Base-by-base conservation (phyloP, 1,284 basidiomycete genomes). In the Boletellus sp. region DNA sequence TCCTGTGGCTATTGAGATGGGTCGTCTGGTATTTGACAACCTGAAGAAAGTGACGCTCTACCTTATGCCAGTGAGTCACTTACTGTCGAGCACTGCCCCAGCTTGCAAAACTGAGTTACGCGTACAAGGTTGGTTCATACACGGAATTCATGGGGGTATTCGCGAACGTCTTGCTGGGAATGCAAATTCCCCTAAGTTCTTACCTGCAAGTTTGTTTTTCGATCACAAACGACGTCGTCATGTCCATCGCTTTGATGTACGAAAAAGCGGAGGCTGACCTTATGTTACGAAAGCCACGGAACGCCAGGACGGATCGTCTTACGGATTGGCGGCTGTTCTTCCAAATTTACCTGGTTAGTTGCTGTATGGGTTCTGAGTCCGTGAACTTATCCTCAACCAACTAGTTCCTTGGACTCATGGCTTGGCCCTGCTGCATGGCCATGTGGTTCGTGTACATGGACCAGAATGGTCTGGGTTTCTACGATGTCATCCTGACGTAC, bases 221-320 rank as follows among this genome's bases (percentile, higher is more conserved):
- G 35, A 72, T 71, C n/a, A 64, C 66, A 5, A 71, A 72, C 43
- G 71, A 73, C 30, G 71, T 73, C 11, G 63, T 69, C 50, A 71
- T 71, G 67, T 71, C 71, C 15, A 67, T 69, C 44, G 63, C 70
- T 24, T 56, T 71, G 53, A 73, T 74, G 69, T 69, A 66, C 53
- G 72, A 73, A 58, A 63, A 69, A 47, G 55, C 69, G n/a, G 71
- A 72, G 45, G 59, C 69, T 18, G 78, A 76, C 44, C 70, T 83
- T 2, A 74, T 89, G 50, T 62, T 75, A 11, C 78, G 85, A 41
- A 80, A 80, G 54, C 88, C 88, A 0, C 75, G 89, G 33, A 78
- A 87, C 53, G 75, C 79, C 21, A 81, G 74, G 52, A 80, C 63
- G 6, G 81, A 83, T 51, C 71, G 80, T 16, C 71, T 83, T 13